A percentile compares a stretch with the other conserved stretches of the same genome.
These are phyloP conservation scores for Pelargonium citronellum DNA, from an alignment of 441 rosid genomes.

Conservation along the genomic window DNA sequence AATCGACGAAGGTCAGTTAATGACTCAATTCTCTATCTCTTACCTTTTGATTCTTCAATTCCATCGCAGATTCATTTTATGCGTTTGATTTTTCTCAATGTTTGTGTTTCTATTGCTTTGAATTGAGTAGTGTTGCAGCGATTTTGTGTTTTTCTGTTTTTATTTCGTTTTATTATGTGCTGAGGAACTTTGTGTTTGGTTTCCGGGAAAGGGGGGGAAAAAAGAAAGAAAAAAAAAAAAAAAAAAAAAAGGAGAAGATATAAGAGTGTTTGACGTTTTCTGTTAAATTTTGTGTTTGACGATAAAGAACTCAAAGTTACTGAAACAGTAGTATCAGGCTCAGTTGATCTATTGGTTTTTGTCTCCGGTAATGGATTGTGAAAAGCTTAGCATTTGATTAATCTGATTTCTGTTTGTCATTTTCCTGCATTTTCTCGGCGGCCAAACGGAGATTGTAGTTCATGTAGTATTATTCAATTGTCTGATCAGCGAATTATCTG, in stretches of 20 bases:
- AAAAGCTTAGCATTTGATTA: constrained; percentile 10
- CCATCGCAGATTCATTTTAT: constrained; percentile 6
- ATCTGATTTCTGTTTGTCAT: constrained; percentile 9
- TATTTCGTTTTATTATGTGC: constrained; percentile 2
- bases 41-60: constrained; percentile 9
- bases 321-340: constrained; percentile 23
- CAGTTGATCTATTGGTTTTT: neutral
- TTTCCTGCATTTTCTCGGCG: constrained; percentile 29
- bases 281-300: constrained; percentile 5
- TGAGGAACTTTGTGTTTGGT: constrained; percentile 38
- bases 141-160: constrained; percentile 20
- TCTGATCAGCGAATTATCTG: constrained; percentile 21
- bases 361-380: constrained; percentile 2
- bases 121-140: constrained; percentile 16
- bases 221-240: neutral
- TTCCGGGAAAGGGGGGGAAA: constrained; percentile 49
- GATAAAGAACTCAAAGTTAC: constrained; percentile 29
- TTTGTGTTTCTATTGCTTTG: constrained; percentile 6
- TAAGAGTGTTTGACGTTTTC: constrained; percentile 10
- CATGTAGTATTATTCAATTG: constrained; percentile 12
- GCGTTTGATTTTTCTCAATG: constrained; percentile 6
- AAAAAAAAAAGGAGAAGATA: constrained; percentile 12
- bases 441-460: constrained; percentile 32
- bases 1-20: constrained; percentile 34
- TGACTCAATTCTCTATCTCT: constrained; percentile 16